Percentiles rank a stretch among this genome's conserved stretches.
These are phyloP conservation scores for Fusarium acutatum DNA, from an alignment of 2,329 filamentous ascomycete species.

Conservation along the genomic window DNA sequence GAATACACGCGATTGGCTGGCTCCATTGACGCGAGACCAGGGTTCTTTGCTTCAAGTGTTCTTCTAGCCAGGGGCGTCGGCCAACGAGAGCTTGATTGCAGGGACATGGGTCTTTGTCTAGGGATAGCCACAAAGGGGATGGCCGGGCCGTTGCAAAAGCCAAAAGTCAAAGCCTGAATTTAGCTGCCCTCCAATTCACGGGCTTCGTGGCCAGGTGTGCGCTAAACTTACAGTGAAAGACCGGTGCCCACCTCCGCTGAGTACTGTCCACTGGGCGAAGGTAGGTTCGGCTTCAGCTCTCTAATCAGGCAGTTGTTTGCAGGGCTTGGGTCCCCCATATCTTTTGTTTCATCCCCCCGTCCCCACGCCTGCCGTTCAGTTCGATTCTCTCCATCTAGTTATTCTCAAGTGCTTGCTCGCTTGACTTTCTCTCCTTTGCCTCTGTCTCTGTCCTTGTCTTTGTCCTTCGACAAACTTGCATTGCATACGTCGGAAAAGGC, in stretches of 20 bases:
- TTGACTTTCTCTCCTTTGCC: slow-evolving; percentile 34
- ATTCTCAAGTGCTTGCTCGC: slow-evolving; percentile 15
- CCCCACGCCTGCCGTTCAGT: slow-evolving; percentile 17
- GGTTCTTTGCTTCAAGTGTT: slow-evolving; percentile 28
- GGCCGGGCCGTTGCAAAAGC: slow-evolving; percentile 28
- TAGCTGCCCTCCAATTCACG: not conserved
- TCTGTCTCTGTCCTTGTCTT: slow-evolving; percentile 2
- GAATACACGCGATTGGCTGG: slow-evolving; percentile 18
- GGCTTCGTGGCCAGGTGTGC: not conserved
- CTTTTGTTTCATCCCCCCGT: slow-evolving; percentile 43
- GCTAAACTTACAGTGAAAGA: slow-evolving; percentile 1
- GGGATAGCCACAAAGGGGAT: slow-evolving; percentile 10
- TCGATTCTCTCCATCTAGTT: slow-evolving; percentile 16
- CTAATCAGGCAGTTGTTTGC: slow-evolving; percentile 4
- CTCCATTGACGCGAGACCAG: slow-evolving; percentile 26
- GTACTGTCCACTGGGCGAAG: not conserved
- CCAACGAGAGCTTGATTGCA: slow-evolving; percentile 9
- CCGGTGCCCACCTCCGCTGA: not conserved
- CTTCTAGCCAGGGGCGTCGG: slow-evolving; percentile 35
- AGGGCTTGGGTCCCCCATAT: slow-evolving; percentile 32
- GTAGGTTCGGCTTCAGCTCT: not conserved
- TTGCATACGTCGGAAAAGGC: slow-evolving; percentile 29
- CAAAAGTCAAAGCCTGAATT: not conserved
- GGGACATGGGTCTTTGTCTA: slow-evolving; percentile 13
- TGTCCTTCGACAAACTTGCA: slow-evolving; percentile 28